Base-by-base conservation (phyloP, 495 filamentous ascomycete genomes). In the Amphirosellinia nigrospora region DNA sequence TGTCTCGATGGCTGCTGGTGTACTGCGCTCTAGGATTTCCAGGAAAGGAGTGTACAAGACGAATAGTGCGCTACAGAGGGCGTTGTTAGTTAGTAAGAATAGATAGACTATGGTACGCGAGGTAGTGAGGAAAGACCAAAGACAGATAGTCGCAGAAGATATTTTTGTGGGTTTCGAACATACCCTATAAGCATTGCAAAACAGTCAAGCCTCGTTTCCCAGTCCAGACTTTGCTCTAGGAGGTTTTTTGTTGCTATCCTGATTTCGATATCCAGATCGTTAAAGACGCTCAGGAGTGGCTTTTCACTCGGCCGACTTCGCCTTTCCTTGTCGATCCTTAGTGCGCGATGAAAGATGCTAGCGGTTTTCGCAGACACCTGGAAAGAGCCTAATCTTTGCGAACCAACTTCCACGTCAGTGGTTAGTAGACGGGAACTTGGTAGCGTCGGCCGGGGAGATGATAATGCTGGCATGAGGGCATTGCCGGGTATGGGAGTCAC, bases 121-220 rank as follows among this genome's bases (percentile, higher is more conserved):
- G 61, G n/a, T 41, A 11, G 58, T 11, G 8, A n/a, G 3, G 15
- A 36, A 26, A 39, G 58, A 41, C 11, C 6, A 10, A 10, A 64
- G 30, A 46, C 10, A 36, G 11, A 26, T 7, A 0, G 38, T 46
- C 28, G 11, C 30, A n/a, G 2, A 43, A 66, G 19, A 21, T 34
- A 36, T 36, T 21, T 59, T 23, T 23, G 26, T 26, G 32, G 52
- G 48, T 3, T 13, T 53, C 30, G 23, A 13, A 72, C 73, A 23
- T 69, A 76, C 74, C 74, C 72, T 19, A 78, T 72, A 16, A 78
- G 69, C 76, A 78, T 78, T 0, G 76, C 76, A 50, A 78, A 78
- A 36, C 74, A 75, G 26, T 78, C 76, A 0, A 78, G 72, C 69
- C 65, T 65, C 16, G 67, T 58, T 69, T 78, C 76, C 76, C 76